Percentiles rank a stretch among this genome's conserved stretches.
These are phyloP conservation scores for Eucalyptus cladocalyx DNA, from an alignment of 345 rosid genomes.

Conservation along the genomic window DNA sequence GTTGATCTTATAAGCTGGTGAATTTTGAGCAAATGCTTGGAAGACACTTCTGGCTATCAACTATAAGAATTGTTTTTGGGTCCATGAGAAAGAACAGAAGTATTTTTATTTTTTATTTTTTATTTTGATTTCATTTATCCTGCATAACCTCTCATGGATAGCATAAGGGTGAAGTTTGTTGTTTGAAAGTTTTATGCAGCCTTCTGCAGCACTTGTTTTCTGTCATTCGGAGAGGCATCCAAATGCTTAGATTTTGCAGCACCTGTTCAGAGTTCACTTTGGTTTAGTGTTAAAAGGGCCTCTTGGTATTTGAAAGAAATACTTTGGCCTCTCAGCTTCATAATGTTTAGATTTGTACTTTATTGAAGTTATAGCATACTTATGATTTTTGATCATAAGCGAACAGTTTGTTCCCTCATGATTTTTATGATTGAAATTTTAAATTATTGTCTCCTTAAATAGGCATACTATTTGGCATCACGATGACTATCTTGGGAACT, in stretches of 20 bases:
- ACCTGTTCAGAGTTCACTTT: background rate
- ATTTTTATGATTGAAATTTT: background rate
- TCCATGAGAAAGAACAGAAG: background rate
- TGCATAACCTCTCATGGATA: background rate
- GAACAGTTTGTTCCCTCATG: background rate
- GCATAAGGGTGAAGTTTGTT: background rate
- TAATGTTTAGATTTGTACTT: background rate
- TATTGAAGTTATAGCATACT: background rate
- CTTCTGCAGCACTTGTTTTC: background rate
- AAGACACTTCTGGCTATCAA: background rate
- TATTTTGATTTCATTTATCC: background rate
- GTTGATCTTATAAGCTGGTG: background rate
- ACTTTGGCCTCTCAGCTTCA: background rate
- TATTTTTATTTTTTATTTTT: background rate
- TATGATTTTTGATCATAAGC: background rate
- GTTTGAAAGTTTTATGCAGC: background rate
- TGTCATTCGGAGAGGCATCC: background rate
- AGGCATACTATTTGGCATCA: background rate
- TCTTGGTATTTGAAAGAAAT: background rate
- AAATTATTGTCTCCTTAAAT: background rate
- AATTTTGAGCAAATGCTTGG: background rate
- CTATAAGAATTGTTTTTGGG: background rate
- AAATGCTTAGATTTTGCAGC: background rate
- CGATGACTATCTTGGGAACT: background rate
- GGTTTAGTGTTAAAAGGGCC: background rate